Evolutionary conservation across 2,329 filamentous ascomycete species (phyloP).

Genomic region (Seiridium unicorne): DNA sequence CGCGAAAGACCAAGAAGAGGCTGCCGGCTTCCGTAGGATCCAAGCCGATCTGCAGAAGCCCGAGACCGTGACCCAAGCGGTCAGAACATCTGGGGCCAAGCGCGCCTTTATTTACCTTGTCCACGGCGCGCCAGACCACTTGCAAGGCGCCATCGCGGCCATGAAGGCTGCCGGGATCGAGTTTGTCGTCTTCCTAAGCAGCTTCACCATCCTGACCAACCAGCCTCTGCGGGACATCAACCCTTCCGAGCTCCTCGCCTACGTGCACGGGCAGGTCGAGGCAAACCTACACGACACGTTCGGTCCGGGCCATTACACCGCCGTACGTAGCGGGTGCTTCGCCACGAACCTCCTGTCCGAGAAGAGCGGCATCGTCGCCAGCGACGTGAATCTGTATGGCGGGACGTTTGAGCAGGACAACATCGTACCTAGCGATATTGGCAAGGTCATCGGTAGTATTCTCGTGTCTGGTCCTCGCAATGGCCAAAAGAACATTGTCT

Average conservation of each 20-base stretch:
- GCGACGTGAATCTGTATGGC: slow-evolving; percentile 29
- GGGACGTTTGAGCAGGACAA: slow-evolving; percentile 29
- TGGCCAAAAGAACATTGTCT: slow-evolving; percentile 27
- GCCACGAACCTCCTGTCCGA: slow-evolving; percentile 37
- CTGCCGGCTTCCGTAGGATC: slow-evolving; percentile 31
- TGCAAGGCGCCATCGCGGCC: slow-evolving; percentile 37
- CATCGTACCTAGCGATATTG: slow-evolving; percentile 43
- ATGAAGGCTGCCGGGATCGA: slow-evolving; percentile 43
- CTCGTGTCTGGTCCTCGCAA: slow-evolving; percentile 30
- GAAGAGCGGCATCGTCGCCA: slow-evolving; percentile 20
- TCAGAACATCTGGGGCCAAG: slow-evolving; percentile 39
- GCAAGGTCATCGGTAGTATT: slow-evolving; percentile 36
- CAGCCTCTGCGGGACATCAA: slow-evolving; percentile 16
- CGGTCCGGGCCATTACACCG: slow-evolving; percentile 32
- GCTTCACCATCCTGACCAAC: slow-evolving; percentile 28
- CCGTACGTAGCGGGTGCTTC: slow-evolving; percentile 41
- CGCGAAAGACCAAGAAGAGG: slow-evolving; percentile 21
- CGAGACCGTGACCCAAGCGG: slow-evolving; percentile 35
- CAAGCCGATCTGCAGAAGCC: slow-evolving; percentile 43
- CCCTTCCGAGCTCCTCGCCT: slow-evolving; percentile 32
- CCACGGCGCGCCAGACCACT: slow-evolving; percentile 29
- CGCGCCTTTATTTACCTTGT: slow-evolving; percentile 46
- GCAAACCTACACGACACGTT: slow-evolving; percentile 38
- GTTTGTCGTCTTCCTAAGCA: slow-evolving; percentile 45
- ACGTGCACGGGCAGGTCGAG: slow-evolving; percentile 43